phyloP scores from a whole-genome alignment of 140 eudicot genomes.

The Anethum foeniculum region DNA sequence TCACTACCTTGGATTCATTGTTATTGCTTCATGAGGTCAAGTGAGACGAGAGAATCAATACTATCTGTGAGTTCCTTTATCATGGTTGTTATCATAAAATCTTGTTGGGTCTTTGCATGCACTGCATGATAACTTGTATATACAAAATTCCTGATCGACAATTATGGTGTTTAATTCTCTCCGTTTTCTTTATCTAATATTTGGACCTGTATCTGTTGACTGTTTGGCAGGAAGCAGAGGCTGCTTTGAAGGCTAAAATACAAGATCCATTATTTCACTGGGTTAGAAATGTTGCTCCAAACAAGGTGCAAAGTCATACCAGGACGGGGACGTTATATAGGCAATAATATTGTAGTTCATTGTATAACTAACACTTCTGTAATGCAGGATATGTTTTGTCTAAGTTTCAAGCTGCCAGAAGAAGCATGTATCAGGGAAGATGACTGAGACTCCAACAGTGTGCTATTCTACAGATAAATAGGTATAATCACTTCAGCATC shows the following conservation, averaged over 20 bases:
- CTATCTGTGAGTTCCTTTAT: constrained; percentile 44
- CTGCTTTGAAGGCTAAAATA: constrained; percentile 61
- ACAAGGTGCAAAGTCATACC: constrained; percentile 53
- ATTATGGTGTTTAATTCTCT: neutral
- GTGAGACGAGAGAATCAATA: constrained; percentile 59
- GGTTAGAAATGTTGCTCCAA: constrained; percentile 98
- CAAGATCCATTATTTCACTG: constrained; percentile 64
- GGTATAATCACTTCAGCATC: neutral
- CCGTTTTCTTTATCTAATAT: neutral
- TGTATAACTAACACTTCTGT: constrained; percentile 3
- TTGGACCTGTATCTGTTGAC: neutral
- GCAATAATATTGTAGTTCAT: neutral
- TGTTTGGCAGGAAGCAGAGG: constrained; percentile 70
- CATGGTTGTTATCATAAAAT: neutral
- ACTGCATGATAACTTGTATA: neutral
- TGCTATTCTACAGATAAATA: constrained; percentile 14
- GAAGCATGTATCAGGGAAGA: constrained; percentile 59
- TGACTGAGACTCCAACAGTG: neutral
- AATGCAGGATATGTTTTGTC: constrained; percentile 91
- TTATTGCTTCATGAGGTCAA: constrained; percentile 90
- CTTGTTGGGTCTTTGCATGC: neutral
- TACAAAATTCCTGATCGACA: neutral
- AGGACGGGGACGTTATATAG: neutral
- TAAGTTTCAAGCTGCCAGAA: constrained; percentile 86
- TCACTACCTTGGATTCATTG: constrained; percentile 91